These are phyloP conservation scores for Hanseniaspora valbyensis DNA, from an alignment of 805 yeast species.

Conservation along the genomic window DNA sequence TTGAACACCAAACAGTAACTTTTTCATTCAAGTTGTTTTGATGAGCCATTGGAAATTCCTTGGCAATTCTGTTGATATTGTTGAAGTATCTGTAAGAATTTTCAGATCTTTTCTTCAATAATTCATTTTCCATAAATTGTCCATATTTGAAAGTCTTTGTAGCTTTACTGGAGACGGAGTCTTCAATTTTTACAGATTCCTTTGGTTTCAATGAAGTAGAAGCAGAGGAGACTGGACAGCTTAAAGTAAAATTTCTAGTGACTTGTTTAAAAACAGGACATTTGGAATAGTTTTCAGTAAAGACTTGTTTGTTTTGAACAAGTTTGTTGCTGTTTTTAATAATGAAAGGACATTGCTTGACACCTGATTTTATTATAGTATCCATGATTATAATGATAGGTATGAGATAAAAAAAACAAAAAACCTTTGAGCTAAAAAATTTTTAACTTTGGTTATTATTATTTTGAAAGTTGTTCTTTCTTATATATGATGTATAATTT, in stretches of 20 bases:
- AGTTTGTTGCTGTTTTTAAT: slow-evolving; percentile 14
- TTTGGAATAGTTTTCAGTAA: slow-evolving; percentile 13
- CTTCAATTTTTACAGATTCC: slow-evolving; percentile 23
- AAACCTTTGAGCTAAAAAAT: too few species aligned
- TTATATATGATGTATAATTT: too few species aligned
- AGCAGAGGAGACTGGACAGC: slow-evolving; percentile 28
- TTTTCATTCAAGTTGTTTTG: slow-evolving; percentile 61
- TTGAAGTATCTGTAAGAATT: slow-evolving; percentile 92
- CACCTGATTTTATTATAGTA: slow-evolving; percentile 12
- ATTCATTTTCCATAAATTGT: slow-evolving; percentile 55
- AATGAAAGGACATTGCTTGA: slow-evolving; percentile 14
- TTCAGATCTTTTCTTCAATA: slow-evolving; percentile 67
- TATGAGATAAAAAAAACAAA: background rate
- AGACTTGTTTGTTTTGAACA: slow-evolving; percentile 13
- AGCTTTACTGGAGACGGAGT: slow-evolving; percentile 28
- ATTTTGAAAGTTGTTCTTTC: too few species aligned
- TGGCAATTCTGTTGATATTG: slow-evolving; percentile 90
- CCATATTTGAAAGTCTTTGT: slow-evolving; percentile 51
- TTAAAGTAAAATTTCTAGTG: slow-evolving; percentile 34
- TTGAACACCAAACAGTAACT: slow-evolving; percentile 98
- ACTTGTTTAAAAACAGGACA: slow-evolving; percentile 94
- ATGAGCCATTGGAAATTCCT: slow-evolving; percentile 90
- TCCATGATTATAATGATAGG: slow-evolving; percentile 1
- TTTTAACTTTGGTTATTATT: too few species aligned
- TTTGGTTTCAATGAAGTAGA: slow-evolving; percentile 27